phyloP scores from a whole-genome alignment of 345 rosid species.

The Hibiscus trionum region DNA sequence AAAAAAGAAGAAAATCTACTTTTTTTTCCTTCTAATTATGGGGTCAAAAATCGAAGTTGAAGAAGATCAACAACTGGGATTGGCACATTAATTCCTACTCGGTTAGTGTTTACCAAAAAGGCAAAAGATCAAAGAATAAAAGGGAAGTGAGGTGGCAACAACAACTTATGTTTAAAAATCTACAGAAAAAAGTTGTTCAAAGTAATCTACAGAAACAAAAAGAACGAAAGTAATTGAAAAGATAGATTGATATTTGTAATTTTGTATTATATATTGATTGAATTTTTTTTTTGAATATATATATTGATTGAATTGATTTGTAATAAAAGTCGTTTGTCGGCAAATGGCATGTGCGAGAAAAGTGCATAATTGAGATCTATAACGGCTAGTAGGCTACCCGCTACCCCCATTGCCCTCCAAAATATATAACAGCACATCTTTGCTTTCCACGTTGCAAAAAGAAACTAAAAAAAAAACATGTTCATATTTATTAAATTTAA shows the following conservation, averaged over 20 bases:
- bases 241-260: too few species aligned
- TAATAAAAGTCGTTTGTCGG: background rate
- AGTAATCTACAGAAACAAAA: too few species aligned
- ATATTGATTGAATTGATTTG: too few species aligned
- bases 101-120: background rate
- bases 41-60: background rate
- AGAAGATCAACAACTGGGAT: background rate
- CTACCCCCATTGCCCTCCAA: background rate
- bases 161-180: background rate
- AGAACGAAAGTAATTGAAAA: background rate
- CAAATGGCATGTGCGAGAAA: background rate
- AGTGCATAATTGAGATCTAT: background rate
- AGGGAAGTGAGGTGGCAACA: too few species aligned
- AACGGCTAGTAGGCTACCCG: too few species aligned
- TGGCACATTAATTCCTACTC: background rate
- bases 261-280: too few species aligned
- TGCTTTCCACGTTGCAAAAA: too few species aligned
- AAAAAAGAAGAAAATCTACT: background rate
- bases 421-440: too few species aligned
- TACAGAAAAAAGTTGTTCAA: too few species aligned
- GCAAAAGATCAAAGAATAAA: background rate
- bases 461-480: too few species aligned
- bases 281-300: too few species aligned
- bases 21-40: background rate
- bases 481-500: too few species aligned